Percentiles rank a stretch among this genome's conserved stretches.
These are phyloP conservation scores for Fusarium torulosum DNA, from an alignment of 2,329 filamentous ascomycete species.

Conservation along the genomic window DNA sequence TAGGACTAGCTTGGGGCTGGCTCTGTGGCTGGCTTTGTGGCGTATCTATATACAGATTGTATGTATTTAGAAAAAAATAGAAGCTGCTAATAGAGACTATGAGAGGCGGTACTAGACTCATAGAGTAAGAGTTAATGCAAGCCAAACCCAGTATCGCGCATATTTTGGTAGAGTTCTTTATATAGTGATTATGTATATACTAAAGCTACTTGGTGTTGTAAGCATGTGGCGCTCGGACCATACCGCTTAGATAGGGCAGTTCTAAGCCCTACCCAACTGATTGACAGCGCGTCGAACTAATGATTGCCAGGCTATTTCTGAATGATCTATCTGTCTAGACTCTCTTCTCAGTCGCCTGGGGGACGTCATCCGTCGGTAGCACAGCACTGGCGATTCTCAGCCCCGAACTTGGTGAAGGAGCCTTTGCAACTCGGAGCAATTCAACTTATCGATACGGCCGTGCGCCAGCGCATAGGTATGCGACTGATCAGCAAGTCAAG, in stretches of 20 bases:
- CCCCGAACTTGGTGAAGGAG: background rate
- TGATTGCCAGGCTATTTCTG: background rate
- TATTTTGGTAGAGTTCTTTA: background rate
- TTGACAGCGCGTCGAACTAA: background rate
- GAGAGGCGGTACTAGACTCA: background rate
- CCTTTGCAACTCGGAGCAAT: background rate
- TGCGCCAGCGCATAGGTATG: background rate
- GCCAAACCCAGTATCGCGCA: background rate
- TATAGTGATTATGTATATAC: background rate
- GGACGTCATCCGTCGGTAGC: background rate
- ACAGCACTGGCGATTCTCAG: slow-evolving; percentile 1
- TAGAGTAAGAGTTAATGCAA: background rate
- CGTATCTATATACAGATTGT: slow-evolving; percentile 1
- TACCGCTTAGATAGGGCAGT: background rate
- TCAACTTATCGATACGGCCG: background rate
- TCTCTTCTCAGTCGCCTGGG: background rate
- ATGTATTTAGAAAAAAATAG: background rate
- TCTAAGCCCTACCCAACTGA: background rate
- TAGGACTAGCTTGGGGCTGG: background rate
- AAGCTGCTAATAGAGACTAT: background rate
- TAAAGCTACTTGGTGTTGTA: background rate
- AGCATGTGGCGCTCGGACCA: background rate
- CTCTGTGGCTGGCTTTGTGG: background rate
- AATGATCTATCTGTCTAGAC: background rate
- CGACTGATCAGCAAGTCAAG: background rate